These are phyloP conservation scores for Helicocarpus griseus DNA, from an alignment of 2,329 filamentous ascomycete species.

Conservation along the genomic window DNA sequence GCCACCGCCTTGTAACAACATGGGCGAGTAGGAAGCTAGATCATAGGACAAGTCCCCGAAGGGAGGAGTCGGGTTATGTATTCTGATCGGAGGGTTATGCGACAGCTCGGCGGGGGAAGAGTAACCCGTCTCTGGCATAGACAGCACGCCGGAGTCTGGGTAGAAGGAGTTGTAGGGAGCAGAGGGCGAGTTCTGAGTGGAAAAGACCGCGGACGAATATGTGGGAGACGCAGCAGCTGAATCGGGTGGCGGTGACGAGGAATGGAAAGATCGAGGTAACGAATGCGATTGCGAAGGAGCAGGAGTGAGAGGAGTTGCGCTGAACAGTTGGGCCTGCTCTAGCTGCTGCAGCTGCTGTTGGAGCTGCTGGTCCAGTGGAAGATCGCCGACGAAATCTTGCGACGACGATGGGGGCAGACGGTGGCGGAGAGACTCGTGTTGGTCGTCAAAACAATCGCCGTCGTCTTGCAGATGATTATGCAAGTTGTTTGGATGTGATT, in stretches of 20 bases:
- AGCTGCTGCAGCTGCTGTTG: conserved; percentile 6
- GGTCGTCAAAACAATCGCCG: not conserved
- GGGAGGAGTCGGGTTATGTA: conserved; percentile 19
- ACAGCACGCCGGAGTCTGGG: conserved; percentile 7
- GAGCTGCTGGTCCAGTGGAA: not conserved
- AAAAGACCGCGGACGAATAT: conserved; percentile 11
- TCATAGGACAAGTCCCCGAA: conserved; percentile 17
- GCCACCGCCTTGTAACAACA: conserved; percentile 26
- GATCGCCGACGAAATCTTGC: not conserved
- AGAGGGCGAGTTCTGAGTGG: conserved; percentile 11
- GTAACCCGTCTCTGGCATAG: conserved; percentile 12
- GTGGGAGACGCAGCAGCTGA: conserved; percentile 7
- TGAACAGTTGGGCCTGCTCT: conserved; percentile 2
- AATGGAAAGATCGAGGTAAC: conserved; percentile 2
- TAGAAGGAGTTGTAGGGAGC: conserved; percentile 10
- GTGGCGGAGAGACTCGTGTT: not conserved
- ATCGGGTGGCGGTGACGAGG: not conserved
- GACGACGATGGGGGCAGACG: not conserved
- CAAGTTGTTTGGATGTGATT: not conserved
- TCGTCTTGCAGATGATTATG: not conserved
- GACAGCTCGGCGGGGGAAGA: conserved; percentile 21
- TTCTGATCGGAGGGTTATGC: conserved; percentile 19
- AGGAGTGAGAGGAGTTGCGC: conserved; percentile 8
- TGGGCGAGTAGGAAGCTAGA: conserved; percentile 21
- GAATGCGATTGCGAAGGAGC: conserved; percentile 7